Conservation (phyloP, 352 stramenopile species). For the Pythium myriotylum region DNA sequence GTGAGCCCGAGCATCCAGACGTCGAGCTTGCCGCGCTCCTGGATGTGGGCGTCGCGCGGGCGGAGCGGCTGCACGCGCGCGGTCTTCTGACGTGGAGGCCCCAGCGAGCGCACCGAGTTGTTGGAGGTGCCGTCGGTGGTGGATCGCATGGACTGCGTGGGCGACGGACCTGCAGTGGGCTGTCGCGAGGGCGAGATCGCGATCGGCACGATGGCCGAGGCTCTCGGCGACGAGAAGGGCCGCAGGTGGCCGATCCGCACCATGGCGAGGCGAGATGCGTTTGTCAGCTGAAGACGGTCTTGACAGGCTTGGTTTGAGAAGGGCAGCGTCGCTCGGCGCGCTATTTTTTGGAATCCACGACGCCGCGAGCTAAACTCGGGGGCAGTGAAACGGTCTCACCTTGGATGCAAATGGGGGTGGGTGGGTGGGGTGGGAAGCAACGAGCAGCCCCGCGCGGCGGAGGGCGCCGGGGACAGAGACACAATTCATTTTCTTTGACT, state of each 20-base stretch:
- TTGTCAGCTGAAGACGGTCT: no score
- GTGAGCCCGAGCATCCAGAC: slow-evolving; percentile 30
- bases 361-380: no score
- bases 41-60: slow-evolving; percentile 1
- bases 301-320: no score
- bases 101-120: not conserved
- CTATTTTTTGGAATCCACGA: no score
- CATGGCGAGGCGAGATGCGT: no score
- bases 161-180: not conserved
- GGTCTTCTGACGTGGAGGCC: not conserved
- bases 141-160: not conserved
- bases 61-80: slow-evolving; percentile 6
- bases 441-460: no score
- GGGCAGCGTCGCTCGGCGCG: no score
- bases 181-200: not conserved
- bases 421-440: no score
- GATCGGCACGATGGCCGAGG: slow-evolving; percentile 3
- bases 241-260: no score
- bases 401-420: no score
- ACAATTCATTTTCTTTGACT: not conserved
- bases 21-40: slow-evolving; percentile 13
- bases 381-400: no score
- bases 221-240: not conserved
- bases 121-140: not conserved
- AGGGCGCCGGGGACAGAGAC: not conserved